These are phyloP conservation scores for Oemleria cerasiformis DNA, from an alignment of 306 rosid genomes.

Conservation along the genomic window DNA sequence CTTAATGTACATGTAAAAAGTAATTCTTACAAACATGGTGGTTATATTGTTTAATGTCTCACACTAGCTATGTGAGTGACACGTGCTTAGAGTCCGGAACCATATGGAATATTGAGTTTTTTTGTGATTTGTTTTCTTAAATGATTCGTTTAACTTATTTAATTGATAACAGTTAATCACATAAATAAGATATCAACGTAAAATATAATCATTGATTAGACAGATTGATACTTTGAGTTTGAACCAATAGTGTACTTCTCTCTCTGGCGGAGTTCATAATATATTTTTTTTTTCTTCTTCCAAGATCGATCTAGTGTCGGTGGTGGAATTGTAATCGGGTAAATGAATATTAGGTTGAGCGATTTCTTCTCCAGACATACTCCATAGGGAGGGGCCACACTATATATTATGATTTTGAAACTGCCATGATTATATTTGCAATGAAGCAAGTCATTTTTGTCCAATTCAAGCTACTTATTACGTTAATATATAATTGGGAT, in stretches of 20 bases:
- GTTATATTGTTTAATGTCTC: too few species aligned
- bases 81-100: too few species aligned
- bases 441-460: background rate
- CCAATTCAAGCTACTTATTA: background rate
- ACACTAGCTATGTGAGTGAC: too few species aligned
- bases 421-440: background rate
- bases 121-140: too few species aligned
- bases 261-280: background rate
- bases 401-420: background rate
- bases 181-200: too few species aligned
- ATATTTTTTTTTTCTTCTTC: background rate
- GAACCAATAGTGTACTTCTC: background rate
- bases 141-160: too few species aligned
- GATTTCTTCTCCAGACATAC: background rate
- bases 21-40: too few species aligned
- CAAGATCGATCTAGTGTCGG: background rate
- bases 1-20: too few species aligned
- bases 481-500: background rate
- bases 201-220: too few species aligned
- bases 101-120: too few species aligned
- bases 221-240: conserved; percentile 3
- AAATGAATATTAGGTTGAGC: background rate
- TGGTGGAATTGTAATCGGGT: background rate
- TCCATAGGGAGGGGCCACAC: background rate
- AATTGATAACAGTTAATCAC: too few species aligned